Base-by-base conservation (phyloP, 495 filamentous ascomycete species). In the Trichocladium antarcticum region DNA sequence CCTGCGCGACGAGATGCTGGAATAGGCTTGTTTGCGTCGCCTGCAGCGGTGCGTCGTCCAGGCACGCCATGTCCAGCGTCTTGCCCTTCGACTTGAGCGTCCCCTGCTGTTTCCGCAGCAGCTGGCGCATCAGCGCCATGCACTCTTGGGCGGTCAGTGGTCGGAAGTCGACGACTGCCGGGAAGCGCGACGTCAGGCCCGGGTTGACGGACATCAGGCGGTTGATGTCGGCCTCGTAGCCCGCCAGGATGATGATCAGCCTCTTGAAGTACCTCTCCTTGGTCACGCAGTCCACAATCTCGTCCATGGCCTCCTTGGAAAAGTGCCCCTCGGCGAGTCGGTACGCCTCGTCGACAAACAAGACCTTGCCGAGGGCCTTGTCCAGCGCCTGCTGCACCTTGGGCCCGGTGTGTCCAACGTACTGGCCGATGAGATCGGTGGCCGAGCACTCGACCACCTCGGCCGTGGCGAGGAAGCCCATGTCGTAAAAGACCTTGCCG, bases 221-320 rank as follows among this genome's bases (percentile, higher is more conserved):
- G 57, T 89, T 80, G 54, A 89, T 88, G 28, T 87, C 81, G 0
- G 66, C 48, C 27, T 79, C 75, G 49, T 89, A 88, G 1, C 85
- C 85, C 0, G 86, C 85, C 0, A 89, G 69, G 37, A 92, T 85
- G 14, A 84, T 71, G 36, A 92, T 70, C 1, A 92, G 59, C 49
- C 82, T 87, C 39, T 74, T 68, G 6, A 58, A 53, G 55, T 78
- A 92, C 21, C 65, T 66, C 1, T 74, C 71, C 54, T 84, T 84
- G 0, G 81, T 84, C 8, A 84, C 65, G 36, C 69, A 77, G 60
- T 86, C 80, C 0, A 85, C 80, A 9, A 89, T 64, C 65, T 88
- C 83, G 39, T 86, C 77, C 58, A 87, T 78, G 0, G 83, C 85
- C 58, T 87, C 85, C 42, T 77, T 76, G 0, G 77, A 82, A 52